phyloP scores from a whole-genome alignment of 768 basidiomycete species.

The Leccinum subgranulosum region DNA sequence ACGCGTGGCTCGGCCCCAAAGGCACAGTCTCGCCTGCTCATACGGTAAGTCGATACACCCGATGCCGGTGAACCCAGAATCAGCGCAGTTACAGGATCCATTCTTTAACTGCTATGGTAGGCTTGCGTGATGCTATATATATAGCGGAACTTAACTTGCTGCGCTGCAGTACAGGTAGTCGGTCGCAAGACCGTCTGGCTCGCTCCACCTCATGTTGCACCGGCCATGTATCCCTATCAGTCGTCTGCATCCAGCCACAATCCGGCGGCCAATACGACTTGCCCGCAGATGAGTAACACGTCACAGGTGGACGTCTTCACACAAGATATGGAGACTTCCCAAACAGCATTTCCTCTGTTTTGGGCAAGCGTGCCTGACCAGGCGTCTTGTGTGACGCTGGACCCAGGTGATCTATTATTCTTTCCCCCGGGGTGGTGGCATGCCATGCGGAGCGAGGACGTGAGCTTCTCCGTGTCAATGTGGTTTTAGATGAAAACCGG shows the following conservation, averaged over 20 bases:
- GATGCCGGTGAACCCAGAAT: slow-evolving; percentile 1
- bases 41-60: slow-evolving; percentile 50
- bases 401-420: slow-evolving; percentile 83
- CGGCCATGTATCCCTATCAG: slow-evolving; percentile 59
- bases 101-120: slow-evolving; percentile 89
- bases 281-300: slow-evolving; percentile 72
- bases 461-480: slow-evolving; percentile 86
- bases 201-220: slow-evolving; percentile 60
- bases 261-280: slow-evolving; percentile 37
- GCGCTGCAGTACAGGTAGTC: slow-evolving; percentile 71
- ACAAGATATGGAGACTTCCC: slow-evolving; percentile 18
- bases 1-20: slow-evolving; percentile 80
- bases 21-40: slow-evolving; percentile 88
- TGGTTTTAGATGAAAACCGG: slow-evolving; percentile 64
- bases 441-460: slow-evolving; percentile 78
- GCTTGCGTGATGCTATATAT: slow-evolving; percentile 10
- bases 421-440: slow-evolving; percentile 97
- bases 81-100: slow-evolving; percentile 63
- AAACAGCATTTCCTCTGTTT: slow-evolving; percentile 48
- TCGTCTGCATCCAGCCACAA: slow-evolving; percentile 28
- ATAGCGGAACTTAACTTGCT: slow-evolving; percentile 4
- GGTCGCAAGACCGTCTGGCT: slow-evolving; percentile 92
- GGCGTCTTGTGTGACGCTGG: slow-evolving; percentile 61
- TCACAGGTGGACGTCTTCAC: slow-evolving; percentile 78
- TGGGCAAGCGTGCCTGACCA: slow-evolving; percentile 51